Evolutionary conservation across 108 stramenopile genomes (phyloP).

Genomic region (Cafeteria roenbergensis): DNA sequence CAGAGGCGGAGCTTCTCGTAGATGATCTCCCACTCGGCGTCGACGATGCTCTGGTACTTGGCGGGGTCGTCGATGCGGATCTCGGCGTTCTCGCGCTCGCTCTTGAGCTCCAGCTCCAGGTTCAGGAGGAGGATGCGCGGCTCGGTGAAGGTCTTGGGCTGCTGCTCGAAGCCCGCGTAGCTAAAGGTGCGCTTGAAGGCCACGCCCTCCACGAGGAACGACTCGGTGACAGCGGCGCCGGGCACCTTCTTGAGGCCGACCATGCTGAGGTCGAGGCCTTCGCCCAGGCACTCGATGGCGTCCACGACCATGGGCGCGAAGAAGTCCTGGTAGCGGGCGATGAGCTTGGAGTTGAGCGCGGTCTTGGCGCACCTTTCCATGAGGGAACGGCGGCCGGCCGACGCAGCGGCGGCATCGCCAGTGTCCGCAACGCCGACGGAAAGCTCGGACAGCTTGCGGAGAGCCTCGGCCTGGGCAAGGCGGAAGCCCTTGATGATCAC

Average conservation of each 20-base stretch:
- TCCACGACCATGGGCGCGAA: slow-evolving; percentile 97
- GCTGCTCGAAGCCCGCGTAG: slow-evolving; percentile 98
- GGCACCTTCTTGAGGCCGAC: slow-evolving; percentile 93
- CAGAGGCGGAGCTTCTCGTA: slow-evolving; percentile 91
- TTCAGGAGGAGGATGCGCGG: slow-evolving; percentile 82
- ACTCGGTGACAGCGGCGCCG: slow-evolving; percentile 72
- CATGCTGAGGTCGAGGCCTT: slow-evolving; percentile 62
- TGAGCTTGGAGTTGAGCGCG: slow-evolving; percentile 94
- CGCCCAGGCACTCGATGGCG: slow-evolving; percentile 61
- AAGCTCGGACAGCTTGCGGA: slow-evolving; percentile 54
- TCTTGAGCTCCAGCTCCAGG: slow-evolving; percentile 95
- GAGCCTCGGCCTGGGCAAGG: slow-evolving; percentile 55
- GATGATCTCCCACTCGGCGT: slow-evolving; percentile 98
- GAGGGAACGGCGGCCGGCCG: slow-evolving; percentile 32
- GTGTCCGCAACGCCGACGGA: slow-evolving; percentile 40
- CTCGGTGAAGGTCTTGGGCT: slow-evolving; percentile 80
- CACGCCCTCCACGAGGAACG: slow-evolving; percentile 84
- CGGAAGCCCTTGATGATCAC: slow-evolving; percentile 61
- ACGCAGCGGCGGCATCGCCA: background rate
- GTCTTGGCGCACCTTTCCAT: slow-evolving; percentile 81
- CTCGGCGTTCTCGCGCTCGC: slow-evolving; percentile 97
- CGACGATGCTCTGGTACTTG: slow-evolving; percentile 93
- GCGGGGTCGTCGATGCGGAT: slow-evolving; percentile 88
- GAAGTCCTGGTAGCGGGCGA: slow-evolving; percentile 77
- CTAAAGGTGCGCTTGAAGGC: slow-evolving; percentile 98